Base-by-base conservation (phyloP, 306 rosid species). In the Quercus ilex region DNA sequence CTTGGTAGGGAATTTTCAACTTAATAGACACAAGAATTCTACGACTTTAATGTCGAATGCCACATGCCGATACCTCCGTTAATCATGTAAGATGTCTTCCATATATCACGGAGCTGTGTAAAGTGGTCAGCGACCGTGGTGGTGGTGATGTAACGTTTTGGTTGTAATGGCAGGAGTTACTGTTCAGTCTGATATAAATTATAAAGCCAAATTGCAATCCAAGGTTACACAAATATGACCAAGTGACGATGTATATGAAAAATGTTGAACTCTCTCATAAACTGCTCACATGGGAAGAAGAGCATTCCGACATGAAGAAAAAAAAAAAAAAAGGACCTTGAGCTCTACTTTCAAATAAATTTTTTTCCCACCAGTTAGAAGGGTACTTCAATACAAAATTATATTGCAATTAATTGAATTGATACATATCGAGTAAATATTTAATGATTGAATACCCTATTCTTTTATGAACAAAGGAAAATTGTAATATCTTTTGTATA, bases 381-480 rank as follows among this genome's bases (percentile, higher is more conserved):
- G 30, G 69, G 38, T 26, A 63, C 19, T 5, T 26, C 69, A 26
- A 15, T 14, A 28, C 55, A 28, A 49, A 49, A 55, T 43, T 71
- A 63, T 68, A 68, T 35, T 68, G 52, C 12, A 52, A 49, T 71
- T 23, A 71, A 71, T 71, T 60, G 43, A 56, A 20, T 41, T 52
- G 30, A 68, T 51, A 58, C 59, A 11, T 43, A 31, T 33, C 28
- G n/a, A 59, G 14, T 68, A 56, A 77, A 73, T n/a, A 76, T 12
- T 25, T 55, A 69, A 49, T 58, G n/a, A 28, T 43, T 21, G 71
- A 73, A 33, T 43, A 35, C 17, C 51, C 74, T 74, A 64, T 23
- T 70, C 59, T 58, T 38, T 43, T 85, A 70, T 74, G 41, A 74
- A 81, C 83, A 81, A 71, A 20, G 57, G 71, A 81, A 41, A 4